A percentile compares a stretch with the other conserved stretches of the same genome.
These are phyloP conservation scores for Oryza australiensis DNA, from an alignment of 176 grass and related monocot genomes.

Conservation along the genomic window DNA sequence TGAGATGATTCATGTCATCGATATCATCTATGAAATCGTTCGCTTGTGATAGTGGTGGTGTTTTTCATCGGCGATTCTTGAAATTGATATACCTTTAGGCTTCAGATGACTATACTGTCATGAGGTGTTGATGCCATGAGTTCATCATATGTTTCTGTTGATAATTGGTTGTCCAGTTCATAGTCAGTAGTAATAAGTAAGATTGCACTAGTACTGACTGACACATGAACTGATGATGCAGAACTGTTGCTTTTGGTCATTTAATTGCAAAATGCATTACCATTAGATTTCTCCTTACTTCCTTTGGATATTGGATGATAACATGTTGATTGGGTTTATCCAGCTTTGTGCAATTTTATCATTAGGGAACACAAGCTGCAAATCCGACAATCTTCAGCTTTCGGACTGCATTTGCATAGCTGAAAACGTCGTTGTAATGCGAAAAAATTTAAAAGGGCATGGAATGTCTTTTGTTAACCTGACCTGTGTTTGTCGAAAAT, in stretches of 20 bases:
- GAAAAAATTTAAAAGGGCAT: not conserved
- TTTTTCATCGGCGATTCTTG: not conserved
- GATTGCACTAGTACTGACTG: not conserved
- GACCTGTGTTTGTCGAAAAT: not conserved
- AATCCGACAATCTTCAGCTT: not conserved
- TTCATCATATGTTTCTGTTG: not conserved
- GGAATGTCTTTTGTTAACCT: not conserved
- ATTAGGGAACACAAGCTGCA: not conserved
- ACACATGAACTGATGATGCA: not conserved
- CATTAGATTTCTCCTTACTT: not conserved
- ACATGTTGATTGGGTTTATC: not conserved
- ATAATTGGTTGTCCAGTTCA: not conserved
- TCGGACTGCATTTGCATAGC: not conserved
- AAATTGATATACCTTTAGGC: no score
- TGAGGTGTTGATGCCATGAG: not conserved
- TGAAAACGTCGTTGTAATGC: not conserved
- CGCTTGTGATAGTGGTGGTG: not conserved
- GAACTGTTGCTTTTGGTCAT: not conserved
- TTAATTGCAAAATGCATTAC: not conserved
- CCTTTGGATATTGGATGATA: not conserved
- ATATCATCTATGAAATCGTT: not conserved
- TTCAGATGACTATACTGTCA: no score
- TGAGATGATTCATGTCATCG: not conserved
- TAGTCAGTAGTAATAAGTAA: not conserved
- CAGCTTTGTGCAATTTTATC: not conserved